Conservation (phyloP, 495 filamentous ascomycete species). For the Pyrenula massariospora region DNA sequence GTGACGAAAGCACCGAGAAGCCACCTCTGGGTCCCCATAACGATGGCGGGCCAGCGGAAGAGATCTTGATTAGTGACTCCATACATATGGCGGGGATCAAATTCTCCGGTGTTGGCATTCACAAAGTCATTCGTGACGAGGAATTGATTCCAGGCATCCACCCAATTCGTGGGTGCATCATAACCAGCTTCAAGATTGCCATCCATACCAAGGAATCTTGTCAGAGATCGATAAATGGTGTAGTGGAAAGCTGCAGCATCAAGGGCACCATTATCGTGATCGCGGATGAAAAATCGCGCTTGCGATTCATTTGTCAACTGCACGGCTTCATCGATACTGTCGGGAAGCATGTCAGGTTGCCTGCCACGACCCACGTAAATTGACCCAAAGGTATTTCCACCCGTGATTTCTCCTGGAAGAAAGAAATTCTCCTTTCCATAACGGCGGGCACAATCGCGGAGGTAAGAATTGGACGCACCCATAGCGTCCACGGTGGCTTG, state of each 20-base stretch:
- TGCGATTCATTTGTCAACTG: constrained; percentile 30
- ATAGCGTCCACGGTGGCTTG: constrained; percentile 55
- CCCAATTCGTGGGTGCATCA: constrained; percentile 49
- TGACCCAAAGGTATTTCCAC: constrained; percentile 50
- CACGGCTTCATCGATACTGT: constrained; percentile 34
- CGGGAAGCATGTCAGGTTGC: constrained; percentile 37
- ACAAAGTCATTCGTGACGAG: constrained; percentile 51
- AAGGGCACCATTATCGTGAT: constrained; percentile 41
- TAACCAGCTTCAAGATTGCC: constrained; percentile 49
- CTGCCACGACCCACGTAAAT: constrained; percentile 57
- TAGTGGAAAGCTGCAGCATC: constrained; percentile 63
- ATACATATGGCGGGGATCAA: constrained; percentile 62
- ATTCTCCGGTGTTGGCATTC: constrained; percentile 53
- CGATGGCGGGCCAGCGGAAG: constrained; percentile 59
- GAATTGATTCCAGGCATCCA: constrained; percentile 50
- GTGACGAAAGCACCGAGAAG: constrained; percentile 53
- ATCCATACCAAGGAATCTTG: constrained; percentile 53
- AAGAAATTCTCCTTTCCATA: constrained; percentile 54
- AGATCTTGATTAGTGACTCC: constrained; percentile 65
- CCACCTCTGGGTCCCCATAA: constrained; percentile 49
- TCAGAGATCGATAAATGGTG: constrained; percentile 56
- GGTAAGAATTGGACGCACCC: constrained; percentile 35
- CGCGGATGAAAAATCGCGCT: constrained; percentile 42
- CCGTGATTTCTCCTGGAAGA: constrained; percentile 52
- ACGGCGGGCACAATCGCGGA: constrained; percentile 43